These are phyloP conservation scores for Periconia sp. DNA, from an alignment of 2,329 filamentous ascomycete genomes.

Conservation along the genomic window DNA sequence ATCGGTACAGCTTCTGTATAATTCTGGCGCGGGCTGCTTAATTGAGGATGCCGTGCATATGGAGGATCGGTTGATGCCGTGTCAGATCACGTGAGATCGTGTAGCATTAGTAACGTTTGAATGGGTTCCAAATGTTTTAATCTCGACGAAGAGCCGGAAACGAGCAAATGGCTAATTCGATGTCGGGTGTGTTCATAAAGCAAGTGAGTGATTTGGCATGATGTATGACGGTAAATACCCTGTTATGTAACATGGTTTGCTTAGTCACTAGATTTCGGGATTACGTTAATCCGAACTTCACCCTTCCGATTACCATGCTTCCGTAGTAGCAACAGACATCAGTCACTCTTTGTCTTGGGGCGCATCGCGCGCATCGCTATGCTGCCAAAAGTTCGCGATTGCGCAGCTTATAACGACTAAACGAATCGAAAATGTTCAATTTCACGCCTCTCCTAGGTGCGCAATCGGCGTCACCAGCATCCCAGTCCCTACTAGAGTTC, in stretches of 20 bases:
- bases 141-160: background rate
- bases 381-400: background rate
- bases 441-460: slow-evolving; percentile 92
- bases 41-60: background rate
- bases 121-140: too few species aligned
- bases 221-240: too few species aligned
- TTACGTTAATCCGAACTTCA: background rate
- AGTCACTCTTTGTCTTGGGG: background rate
- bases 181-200: background rate
- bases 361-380: background rate
- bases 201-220: too few species aligned
- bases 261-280: background rate
- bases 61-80: background rate
- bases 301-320: background rate
- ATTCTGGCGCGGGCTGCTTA: background rate
- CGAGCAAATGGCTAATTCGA: background rate
- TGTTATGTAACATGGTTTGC: background rate
- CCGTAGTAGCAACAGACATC: background rate
- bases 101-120: too few species aligned
- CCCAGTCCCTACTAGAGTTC: slow-evolving; percentile 93
- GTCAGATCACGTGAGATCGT: background rate
- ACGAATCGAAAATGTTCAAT: slow-evolving; percentile 73
- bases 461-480: slow-evolving; percentile 81
- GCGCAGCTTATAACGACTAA: background rate
- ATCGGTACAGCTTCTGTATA: background rate